Evolutionary conservation across 805 yeast species (phyloP), one percentile per base, ranked within the genome.

Genomic region (Ogataea philodendri): DNA sequence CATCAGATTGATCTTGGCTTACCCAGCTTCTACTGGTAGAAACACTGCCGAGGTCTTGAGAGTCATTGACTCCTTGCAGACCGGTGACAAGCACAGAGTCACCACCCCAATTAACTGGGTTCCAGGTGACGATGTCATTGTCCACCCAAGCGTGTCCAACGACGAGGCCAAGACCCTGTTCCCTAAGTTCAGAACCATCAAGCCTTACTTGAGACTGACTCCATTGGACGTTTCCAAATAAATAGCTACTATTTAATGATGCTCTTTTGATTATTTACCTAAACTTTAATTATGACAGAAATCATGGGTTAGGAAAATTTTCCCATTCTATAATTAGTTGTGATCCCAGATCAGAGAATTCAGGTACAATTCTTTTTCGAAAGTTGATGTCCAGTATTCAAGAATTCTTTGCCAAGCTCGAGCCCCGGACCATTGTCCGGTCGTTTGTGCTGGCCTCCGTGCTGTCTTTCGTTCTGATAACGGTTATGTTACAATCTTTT

Each of bases 1-100:
- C 48, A 68, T 81, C 40, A 67, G 87, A 59, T 65, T 79, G 53
- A 74, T 69, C 39, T 65, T 81, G 59, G 64, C 84, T 15, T 81
- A 81, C 59, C 88, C 87, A 24, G 82, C 86, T 26, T 76, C 84
- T 8, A 74, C 82, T 24, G 87, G 88, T 45, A 70, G 88, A 66
- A 81, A 81, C 69, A 76, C 87, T 15, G 81, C 85, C 33, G 88
- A 81, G 58, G 77, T 81, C 25, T 67, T 81, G 55, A 66, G 88
- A 60, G 82, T 76, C 28, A 67, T 81, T 47, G 87, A 81, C 58
- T 78, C 86, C 15, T 68, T 81, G 52, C 86, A 81, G 59, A 67
- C 72, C 40, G 72, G 80, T 42, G 87, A 80, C 54, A 63, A 67
- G 50, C 27, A 73, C 62, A 74, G 78, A 44, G 62, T 80, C 42